phyloP scores from a whole-genome alignment of 192 early-diverging fungal genomes.

The Piromyces sp. region DNA sequence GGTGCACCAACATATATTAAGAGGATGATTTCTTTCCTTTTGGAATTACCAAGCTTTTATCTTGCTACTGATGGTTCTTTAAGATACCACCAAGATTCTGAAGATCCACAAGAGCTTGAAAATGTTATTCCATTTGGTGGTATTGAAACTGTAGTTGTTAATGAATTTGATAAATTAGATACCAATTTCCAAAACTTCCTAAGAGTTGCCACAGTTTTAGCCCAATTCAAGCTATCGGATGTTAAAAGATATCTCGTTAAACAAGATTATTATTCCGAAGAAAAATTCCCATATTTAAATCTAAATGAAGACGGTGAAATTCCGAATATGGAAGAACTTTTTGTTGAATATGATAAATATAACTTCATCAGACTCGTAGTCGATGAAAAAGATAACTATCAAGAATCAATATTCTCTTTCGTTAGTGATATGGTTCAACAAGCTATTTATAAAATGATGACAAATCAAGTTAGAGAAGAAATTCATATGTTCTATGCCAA shows the following conservation, averaged over 20 bases:
- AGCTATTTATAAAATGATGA: not conserved
- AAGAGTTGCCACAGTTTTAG: not conserved
- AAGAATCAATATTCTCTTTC: not conserved
- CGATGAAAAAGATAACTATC: not conserved
- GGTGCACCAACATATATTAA: not conserved
- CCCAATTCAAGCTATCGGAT: not conserved
- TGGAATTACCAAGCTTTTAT: not conserved
- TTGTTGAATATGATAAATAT: not conserved
- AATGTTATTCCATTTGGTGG: not conserved
- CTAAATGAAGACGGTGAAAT: not conserved
- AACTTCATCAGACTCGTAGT: not conserved
- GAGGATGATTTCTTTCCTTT: not conserved
- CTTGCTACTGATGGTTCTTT: not conserved
- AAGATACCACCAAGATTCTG: not conserved
- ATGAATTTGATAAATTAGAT: not conserved
- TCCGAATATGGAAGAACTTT: not conserved
- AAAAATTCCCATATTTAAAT: not conserved
- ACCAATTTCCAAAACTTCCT: not conserved
- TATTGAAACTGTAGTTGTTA: not conserved
- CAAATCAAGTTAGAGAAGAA: not conserved
- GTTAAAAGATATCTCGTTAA: not conserved
- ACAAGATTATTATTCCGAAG: not conserved
- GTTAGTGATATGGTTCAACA: not conserved
- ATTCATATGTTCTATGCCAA: not conserved
- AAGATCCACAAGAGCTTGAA: not conserved